phyloP scores from a whole-genome alignment of 306 rosid genomes.

The Cicer pinnatifidum region DNA sequence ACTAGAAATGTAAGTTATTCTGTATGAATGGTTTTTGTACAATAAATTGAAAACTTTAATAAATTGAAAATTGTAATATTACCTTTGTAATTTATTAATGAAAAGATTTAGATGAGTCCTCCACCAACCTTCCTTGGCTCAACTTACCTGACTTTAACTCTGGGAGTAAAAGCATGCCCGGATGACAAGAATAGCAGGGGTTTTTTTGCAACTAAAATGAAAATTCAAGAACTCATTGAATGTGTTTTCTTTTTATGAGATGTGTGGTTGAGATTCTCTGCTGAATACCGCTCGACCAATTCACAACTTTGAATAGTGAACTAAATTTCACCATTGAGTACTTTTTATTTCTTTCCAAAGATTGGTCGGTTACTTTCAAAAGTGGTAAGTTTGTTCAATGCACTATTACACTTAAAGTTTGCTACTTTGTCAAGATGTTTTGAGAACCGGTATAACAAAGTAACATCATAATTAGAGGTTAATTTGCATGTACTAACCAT shows the following conservation, averaged over 20 bases:
- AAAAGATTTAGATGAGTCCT: background rate
- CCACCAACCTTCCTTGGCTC: background rate
- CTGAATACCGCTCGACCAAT: too few relatives aligned
- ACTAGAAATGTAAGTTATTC: slow-evolving; percentile 23
- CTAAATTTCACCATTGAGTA: too few relatives aligned
- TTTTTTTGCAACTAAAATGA: background rate
- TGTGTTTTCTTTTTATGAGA: background rate
- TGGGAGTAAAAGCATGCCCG: background rate
- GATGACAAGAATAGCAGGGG: background rate
- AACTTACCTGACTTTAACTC: background rate
- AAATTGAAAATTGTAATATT: slow-evolving; percentile 7
- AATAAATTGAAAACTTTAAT: slow-evolving; percentile 5
- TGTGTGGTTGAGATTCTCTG: too few relatives aligned
- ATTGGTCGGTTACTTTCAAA: too few relatives aligned
- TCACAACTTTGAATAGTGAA: too few relatives aligned
- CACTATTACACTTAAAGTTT: too few relatives aligned
- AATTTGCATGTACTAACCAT: too few relatives aligned
- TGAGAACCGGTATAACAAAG: too few relatives aligned
- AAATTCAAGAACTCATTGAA: background rate
- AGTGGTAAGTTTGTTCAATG: too few relatives aligned
- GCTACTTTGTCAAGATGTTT: too few relatives aligned
- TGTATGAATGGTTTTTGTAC: slow-evolving; percentile 33
- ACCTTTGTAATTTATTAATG: background rate
- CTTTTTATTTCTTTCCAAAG: too few relatives aligned
- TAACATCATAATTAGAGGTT: too few relatives aligned